These are phyloP conservation scores for Lactarius hatsudake DNA, from an alignment of 768 basidiomycete genomes.

Conservation along the genomic window DNA sequence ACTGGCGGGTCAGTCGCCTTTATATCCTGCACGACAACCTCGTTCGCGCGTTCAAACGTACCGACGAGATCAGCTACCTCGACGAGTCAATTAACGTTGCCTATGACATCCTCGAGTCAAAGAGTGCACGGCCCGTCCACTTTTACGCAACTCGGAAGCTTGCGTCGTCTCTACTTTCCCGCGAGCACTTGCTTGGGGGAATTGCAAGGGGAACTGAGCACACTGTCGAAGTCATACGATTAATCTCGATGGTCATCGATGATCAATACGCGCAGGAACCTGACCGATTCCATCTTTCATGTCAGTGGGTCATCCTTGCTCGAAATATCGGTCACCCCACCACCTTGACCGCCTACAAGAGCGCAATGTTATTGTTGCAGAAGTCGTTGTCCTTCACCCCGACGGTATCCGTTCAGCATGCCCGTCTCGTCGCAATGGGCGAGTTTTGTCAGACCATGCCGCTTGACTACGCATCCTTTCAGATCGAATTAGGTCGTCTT, in stretches of 20 bases:
- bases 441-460: too few relatives aligned
- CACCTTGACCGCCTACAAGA: background rate
- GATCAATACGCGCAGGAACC: background rate
- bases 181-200: background rate
- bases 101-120: background rate
- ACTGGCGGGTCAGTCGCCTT: background rate
- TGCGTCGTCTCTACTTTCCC: background rate
- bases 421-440: too few relatives aligned
- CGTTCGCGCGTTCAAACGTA: background rate
- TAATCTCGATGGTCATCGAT: background rate
- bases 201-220: background rate
- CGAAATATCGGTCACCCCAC: background rate
- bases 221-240: background rate
- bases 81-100: background rate
- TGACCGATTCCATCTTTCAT: background rate
- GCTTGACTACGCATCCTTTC: too few relatives aligned
- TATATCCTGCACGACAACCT: background rate
- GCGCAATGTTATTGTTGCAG: too few relatives aligned
- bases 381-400: too few relatives aligned
- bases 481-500: too few relatives aligned
- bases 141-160: background rate
- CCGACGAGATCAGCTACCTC: background rate
- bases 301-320: background rate
- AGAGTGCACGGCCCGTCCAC: background rate
- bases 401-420: too few relatives aligned